Conservation (phyloP, 176 grass and related monocot genomes). For the Aegilops longissima region DNA sequence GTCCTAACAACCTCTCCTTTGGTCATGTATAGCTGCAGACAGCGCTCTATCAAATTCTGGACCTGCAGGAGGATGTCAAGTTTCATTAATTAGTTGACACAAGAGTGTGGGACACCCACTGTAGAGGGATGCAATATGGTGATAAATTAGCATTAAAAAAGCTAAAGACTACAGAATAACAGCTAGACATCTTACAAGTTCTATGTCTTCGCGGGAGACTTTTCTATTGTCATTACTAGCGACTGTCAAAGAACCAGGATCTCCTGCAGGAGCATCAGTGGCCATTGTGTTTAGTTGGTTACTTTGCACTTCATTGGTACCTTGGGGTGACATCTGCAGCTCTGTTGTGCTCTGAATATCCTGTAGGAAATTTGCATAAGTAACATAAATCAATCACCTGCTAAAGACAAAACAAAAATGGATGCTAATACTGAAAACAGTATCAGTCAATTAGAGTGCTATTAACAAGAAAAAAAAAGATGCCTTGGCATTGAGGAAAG, state of each 20-base stretch:
- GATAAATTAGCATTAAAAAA: not conserved
- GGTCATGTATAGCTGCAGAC: constrained; percentile 96
- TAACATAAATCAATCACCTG: not conserved
- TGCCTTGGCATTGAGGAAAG: not conserved
- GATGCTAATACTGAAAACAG: not conserved
- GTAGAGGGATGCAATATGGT: not conserved
- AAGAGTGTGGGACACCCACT: not conserved
- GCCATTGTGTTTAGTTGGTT: constrained; percentile 52
- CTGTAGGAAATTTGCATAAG: constrained; percentile 43
- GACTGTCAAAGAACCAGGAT: constrained; percentile 60
- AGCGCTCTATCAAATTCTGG: constrained; percentile 97
- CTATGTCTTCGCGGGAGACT: constrained; percentile 93
- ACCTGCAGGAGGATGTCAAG: constrained; percentile 57
- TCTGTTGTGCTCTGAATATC: constrained; percentile 80
- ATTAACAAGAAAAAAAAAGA: constrained; percentile 22
- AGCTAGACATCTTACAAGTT: constrained; percentile 62
- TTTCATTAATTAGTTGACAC: constrained; percentile 20
- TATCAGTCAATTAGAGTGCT: constrained; percentile 11
- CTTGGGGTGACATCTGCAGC: constrained; percentile 56
- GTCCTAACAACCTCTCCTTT: constrained; percentile 92
- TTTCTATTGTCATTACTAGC: constrained; percentile 83
- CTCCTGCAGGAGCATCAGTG: constrained; percentile 61
- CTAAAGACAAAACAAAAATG: not conserved
- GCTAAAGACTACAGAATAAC: not conserved
- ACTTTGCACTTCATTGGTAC: constrained; percentile 69